Conservation (phyloP, 2,329 filamentous ascomycete genomes). For the Pezicula carpinea region DNA sequence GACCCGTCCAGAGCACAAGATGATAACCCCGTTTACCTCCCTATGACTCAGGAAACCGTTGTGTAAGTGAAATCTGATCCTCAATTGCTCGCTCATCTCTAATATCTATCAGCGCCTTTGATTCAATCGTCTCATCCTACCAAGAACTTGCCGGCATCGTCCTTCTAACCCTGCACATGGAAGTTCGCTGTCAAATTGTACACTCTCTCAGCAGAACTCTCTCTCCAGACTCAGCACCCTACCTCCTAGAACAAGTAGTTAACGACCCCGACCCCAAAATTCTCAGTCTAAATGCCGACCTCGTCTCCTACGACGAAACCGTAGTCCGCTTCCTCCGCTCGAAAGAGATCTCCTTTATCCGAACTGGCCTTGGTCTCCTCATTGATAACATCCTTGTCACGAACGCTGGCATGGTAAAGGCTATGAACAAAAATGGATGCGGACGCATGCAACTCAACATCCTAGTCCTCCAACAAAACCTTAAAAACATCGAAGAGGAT, state of each 20-base stretch:
- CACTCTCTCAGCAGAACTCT: slow-evolving; percentile 66
- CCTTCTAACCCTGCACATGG: slow-evolving; percentile 81
- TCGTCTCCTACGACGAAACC: slow-evolving; percentile 85
- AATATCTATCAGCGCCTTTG: slow-evolving; percentile 60
- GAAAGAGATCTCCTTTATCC: slow-evolving; percentile 70
- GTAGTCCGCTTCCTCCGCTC: slow-evolving; percentile 67
- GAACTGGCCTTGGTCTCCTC: slow-evolving; percentile 69
- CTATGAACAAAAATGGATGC: slow-evolving; percentile 81
- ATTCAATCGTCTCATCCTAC: slow-evolving; percentile 79
- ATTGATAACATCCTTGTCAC: slow-evolving; percentile 76
- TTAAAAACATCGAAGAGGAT: slow-evolving; percentile 82
- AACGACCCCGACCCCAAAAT: slow-evolving; percentile 76
- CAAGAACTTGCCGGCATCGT: slow-evolving; percentile 74
- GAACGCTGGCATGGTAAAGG: slow-evolving; percentile 64
- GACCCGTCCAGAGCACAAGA: slow-evolving; percentile 53
- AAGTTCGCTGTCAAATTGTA: slow-evolving; percentile 80
- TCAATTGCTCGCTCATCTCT: neutral
- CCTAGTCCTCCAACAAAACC: slow-evolving; percentile 89
- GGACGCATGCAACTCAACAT: slow-evolving; percentile 92
- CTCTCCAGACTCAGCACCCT: slow-evolving; percentile 56
- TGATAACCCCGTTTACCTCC: slow-evolving; percentile 72
- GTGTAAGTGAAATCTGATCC: slow-evolving; percentile 48
- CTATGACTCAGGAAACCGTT: slow-evolving; percentile 81
- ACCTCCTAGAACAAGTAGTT: slow-evolving; percentile 66
- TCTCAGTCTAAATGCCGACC: slow-evolving; percentile 74